These are phyloP conservation scores for Chytridium lagenaria DNA, from an alignment of 371 early-diverging fungal genomes.

Conservation along the genomic window DNA sequence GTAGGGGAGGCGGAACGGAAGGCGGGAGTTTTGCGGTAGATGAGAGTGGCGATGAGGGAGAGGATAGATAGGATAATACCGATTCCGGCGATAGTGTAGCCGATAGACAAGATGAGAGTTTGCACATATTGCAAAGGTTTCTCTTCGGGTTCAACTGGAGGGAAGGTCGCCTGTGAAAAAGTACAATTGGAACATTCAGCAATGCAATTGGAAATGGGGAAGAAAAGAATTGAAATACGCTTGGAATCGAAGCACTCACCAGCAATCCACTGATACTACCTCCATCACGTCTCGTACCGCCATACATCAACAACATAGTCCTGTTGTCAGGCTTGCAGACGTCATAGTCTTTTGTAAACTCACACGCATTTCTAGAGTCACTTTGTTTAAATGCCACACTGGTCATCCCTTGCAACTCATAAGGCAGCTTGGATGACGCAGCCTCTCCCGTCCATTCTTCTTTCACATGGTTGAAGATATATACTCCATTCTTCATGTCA, in stretches of 20 bases:
- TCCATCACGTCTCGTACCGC: constrained; percentile 11
- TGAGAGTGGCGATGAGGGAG: neutral
- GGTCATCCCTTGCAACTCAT: constrained; percentile 14
- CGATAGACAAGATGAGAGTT: constrained; percentile 9
- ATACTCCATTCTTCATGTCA: constrained; percentile 1
- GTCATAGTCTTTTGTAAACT: neutral
- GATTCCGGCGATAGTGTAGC: constrained; percentile 16
- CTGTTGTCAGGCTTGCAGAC: constrained; percentile 26
- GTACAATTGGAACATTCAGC: too few species aligned
- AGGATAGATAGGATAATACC: constrained; percentile 10
- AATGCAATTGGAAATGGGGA: too few species aligned
- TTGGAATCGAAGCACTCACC: too few species aligned
- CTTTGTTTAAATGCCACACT: constrained; percentile 14
- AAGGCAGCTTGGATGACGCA: neutral
- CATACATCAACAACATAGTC: constrained; percentile 22
- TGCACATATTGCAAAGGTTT: constrained; percentile 14
- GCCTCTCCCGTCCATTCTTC: constrained; percentile 4
- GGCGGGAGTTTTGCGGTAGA: constrained; percentile 3
- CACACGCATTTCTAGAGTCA: constrained; percentile 6
- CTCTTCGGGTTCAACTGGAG: constrained; percentile 1
- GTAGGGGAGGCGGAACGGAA: constrained; percentile 30
- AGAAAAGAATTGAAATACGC: too few species aligned
- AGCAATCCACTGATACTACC: constrained; percentile 14
- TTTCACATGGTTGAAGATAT: constrained; percentile 19
- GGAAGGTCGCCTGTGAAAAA: constrained; percentile 10